Conservation (phyloP, 176 grass and related monocot species). For the Cenchrus purpureus region DNA sequence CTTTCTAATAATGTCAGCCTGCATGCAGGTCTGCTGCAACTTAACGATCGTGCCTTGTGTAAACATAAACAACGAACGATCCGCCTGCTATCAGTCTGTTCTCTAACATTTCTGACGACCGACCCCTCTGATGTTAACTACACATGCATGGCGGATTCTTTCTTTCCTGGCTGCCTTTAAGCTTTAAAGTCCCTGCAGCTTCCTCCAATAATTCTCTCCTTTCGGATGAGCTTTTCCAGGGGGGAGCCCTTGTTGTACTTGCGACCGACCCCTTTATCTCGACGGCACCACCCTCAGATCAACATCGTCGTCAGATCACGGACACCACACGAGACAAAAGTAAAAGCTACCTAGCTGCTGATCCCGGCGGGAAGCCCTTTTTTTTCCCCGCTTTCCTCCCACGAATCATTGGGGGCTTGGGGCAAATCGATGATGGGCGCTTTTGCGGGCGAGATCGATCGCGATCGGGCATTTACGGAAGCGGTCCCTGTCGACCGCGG, state of each 20-base stretch:
- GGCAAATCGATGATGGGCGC: neutral
- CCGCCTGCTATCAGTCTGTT: too few relatives aligned
- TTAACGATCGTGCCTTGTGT: too few relatives aligned
- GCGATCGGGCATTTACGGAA: slow-evolving; percentile 15
- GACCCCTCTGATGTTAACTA: neutral
- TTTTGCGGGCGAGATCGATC: slow-evolving; percentile 26
- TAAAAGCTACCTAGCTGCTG: neutral
- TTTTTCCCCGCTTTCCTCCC: slow-evolving; percentile 4
- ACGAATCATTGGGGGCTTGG: slow-evolving; percentile 16
- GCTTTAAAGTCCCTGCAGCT: neutral
- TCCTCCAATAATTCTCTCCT: slow-evolving; percentile 17
- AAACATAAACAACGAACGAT: too few relatives aligned
- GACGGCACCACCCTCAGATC: neutral
- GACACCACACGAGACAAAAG: slow-evolving; percentile 40
- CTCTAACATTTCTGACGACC: neutral
- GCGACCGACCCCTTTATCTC: neutral
- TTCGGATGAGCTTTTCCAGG: slow-evolving; percentile 11
- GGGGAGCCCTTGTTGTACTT: slow-evolving; percentile 37
- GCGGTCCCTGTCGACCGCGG: slow-evolving; percentile 28
- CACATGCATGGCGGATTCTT: neutral
- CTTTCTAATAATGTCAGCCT: too few relatives aligned
- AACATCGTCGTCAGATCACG: neutral
- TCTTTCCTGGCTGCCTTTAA: neutral
- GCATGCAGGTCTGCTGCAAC: too few relatives aligned
- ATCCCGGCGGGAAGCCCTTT: neutral